phyloP scores from a whole-genome alignment of 2,329 filamentous ascomycete genomes.

The Helotiales sp. region DNA sequence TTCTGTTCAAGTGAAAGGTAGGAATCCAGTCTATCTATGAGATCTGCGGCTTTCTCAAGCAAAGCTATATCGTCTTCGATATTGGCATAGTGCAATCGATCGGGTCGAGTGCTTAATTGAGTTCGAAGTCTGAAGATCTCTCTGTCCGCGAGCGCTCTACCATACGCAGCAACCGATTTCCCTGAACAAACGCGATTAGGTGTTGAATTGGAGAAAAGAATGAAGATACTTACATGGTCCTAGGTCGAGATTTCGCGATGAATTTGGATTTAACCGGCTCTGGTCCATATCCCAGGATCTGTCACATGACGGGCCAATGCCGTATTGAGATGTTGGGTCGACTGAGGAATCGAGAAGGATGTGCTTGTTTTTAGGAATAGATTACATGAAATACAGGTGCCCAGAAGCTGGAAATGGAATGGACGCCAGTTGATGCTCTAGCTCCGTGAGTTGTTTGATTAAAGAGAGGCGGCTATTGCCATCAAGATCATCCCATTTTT shows the following conservation, averaged over 20 bases:
- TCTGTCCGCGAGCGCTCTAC: neutral
- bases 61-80: neutral
- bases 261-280: neutral
- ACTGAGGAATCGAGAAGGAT: neutral
- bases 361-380: neutral
- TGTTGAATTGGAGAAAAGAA: neutral
- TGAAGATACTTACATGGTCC: neutral
- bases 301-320: neutral
- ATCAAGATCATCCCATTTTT: constrained; percentile 6
- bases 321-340: neutral
- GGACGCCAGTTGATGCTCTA: constrained; percentile 3
- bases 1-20: neutral
- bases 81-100: neutral
- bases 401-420: constrained; percentile 4
- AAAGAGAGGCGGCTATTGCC: neutral
- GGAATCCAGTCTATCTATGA: neutral
- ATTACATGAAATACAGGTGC: neutral
- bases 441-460: constrained; percentile 4
- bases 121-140: constrained; percentile 1
- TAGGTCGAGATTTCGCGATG: neutral
- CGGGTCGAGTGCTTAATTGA: neutral
- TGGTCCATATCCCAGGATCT: constrained; percentile 5
- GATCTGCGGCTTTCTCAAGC: neutral
- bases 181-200: neutral
- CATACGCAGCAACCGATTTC: neutral